Base-by-base conservation (phyloP, 768 basidiomycete species). In the Goffeauzyma gilvescens region DNA sequence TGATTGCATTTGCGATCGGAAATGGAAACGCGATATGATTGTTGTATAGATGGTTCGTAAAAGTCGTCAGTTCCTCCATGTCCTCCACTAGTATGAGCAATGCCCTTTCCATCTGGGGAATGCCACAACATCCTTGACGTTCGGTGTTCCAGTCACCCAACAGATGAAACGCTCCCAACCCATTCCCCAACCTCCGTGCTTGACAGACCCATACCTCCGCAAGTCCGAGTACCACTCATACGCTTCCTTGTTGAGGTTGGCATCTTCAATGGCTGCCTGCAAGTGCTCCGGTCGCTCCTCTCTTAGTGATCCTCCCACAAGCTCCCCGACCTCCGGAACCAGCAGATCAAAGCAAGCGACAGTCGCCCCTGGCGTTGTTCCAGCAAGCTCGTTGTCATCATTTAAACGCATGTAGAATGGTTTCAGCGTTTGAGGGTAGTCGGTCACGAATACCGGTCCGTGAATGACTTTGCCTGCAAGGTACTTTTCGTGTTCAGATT, bases 331-430 rank as follows among this genome's bases (percentile, higher is more conserved):
- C 18, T 72, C 65, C 0, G 90, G 93, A 5, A 96, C 75, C 40
- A 98, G 72, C 14, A 98, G 70, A 59, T 98, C 93, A 55, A 98
- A 93, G 65, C 90, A 96, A n/a, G 79, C 84, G 3, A 84, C 85
- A 0, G 83, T 79, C 5, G 25, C 31, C 4, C 33, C 26, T 4
- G 45, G 41, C n/a, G 41, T 23, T 3, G 44, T 39, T 4, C 45
- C 22, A 21, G 38, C 6, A 2, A 23, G 24, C 5, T 44, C 27
- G 17, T 14, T 21, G 8, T 20, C 26, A 4, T 36, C 22, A 48
- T 55, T 50, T 6, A 45, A 28, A 5, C 82, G 75, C 93, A 96
- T 95, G 66, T 98, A 98, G 67, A 96, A 96, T 6, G 93, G 87
- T 63, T 98, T 98, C 49, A 84, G 61, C 2, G 58, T 38, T 4